Conservation (phyloP, 208 protist species). For the Crithidia sp. region DNA sequence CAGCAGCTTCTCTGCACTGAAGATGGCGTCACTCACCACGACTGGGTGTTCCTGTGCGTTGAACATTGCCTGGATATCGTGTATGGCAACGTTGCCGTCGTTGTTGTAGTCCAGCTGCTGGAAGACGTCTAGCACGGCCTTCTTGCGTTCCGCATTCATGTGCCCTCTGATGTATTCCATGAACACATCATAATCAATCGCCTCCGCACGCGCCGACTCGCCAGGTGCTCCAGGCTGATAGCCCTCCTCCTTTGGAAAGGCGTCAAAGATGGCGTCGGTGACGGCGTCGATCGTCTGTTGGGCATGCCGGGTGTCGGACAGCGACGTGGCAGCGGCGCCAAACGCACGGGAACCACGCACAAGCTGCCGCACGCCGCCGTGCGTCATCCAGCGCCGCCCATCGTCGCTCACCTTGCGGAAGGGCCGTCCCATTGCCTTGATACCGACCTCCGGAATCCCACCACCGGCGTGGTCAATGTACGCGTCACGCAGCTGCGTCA, state of each 20-base stretch:
- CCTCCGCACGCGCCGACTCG: constrained; percentile 19
- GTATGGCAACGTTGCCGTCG: constrained; percentile 77
- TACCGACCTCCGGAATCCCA: constrained; percentile 89
- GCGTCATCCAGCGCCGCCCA: constrained; percentile 86
- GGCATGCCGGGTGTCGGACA: constrained; percentile 51
- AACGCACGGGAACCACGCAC: constrained; percentile 77
- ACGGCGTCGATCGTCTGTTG: constrained; percentile 41
- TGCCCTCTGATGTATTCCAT: constrained; percentile 85
- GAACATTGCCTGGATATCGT: constrained; percentile 82
- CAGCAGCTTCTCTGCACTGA: constrained; percentile 78
- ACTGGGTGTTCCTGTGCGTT: constrained; percentile 86
- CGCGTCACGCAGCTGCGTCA: constrained; percentile 72
- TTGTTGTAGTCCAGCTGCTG: constrained; percentile 82
- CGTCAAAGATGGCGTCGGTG: constrained; percentile 54
- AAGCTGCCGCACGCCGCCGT: constrained; percentile 64
- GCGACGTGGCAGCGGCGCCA: constrained; percentile 27
- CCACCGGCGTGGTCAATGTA: constrained; percentile 80
- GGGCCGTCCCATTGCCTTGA: constrained; percentile 90
- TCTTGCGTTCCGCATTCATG: constrained; percentile 86
- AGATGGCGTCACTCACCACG: constrained; percentile 74
- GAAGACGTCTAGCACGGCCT: constrained; percentile 79
- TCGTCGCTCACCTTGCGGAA: constrained; percentile 73
- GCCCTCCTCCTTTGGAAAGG: constrained; percentile 75
- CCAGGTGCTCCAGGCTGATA: constrained; percentile 8
- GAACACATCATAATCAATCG: constrained; percentile 87